Conservation (phyloP, 352 stramenopile genomes). For the Albugo candida region DNA sequence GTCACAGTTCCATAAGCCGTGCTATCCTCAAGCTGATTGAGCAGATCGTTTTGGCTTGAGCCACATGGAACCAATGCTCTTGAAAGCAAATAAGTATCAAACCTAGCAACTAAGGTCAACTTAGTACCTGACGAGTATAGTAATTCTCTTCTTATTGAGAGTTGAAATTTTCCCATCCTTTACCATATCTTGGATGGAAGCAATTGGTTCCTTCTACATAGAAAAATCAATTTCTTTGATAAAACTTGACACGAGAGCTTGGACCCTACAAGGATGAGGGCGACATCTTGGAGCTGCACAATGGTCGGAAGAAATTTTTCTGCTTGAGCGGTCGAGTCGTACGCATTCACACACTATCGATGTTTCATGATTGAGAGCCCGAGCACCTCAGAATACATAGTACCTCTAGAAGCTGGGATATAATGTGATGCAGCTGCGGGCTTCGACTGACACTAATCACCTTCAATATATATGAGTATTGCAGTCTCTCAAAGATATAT, state of each 20-base stretch:
- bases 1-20: too few relatives aligned
- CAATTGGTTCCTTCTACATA: constrained; percentile 28
- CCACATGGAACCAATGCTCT: too few relatives aligned
- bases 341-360: constrained; percentile 21
- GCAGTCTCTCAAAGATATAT: constrained; percentile 27
- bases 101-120: too few relatives aligned
- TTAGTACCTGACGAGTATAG: constrained; percentile 22
- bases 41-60: too few relatives aligned
- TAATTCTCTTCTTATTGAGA: constrained; percentile 25
- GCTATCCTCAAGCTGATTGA: too few relatives aligned
- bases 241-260: neutral
- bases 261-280: constrained; percentile 21
- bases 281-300: constrained; percentile 26
- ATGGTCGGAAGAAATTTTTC: constrained; percentile 28
- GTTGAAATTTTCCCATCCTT: constrained; percentile 16
- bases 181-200: constrained; percentile 39
- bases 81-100: too few relatives aligned
- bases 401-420: constrained; percentile 32
- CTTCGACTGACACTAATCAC: constrained; percentile 7
- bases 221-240: neutral
- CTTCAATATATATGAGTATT: neutral
- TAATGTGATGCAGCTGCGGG: constrained; percentile 22
- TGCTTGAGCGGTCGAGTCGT: constrained; percentile 25
- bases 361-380: neutral
- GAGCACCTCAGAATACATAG: neutral